Evolutionary conservation across 176 grass and related monocot genomes (phyloP), one percentile per base, ranked within the genome.

Genomic region (Olyra latifolia): DNA sequence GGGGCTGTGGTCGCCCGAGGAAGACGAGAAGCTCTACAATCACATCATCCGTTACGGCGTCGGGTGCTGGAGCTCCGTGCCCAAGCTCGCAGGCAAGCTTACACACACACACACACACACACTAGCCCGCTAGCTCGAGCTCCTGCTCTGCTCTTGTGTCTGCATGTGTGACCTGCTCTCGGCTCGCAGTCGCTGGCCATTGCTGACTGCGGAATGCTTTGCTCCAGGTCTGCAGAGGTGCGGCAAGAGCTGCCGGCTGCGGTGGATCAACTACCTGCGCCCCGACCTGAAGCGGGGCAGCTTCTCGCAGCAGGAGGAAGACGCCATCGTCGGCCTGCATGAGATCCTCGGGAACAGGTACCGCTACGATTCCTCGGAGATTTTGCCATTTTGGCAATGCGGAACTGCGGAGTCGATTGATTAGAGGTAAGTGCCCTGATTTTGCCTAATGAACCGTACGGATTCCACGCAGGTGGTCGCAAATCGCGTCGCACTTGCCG

Each of bases 11-110:
- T 95, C 93, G 16, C 93, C 93, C 24, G 93, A 95, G 83, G 93
- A 95, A 52, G 93, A 95, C 83, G 93, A 95, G 82, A 95, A 90
- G 93, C 85, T 95, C 66, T 95, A 92, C 93, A 95, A 90, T 35
- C 93, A 95, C 87, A 92, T 95, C 93, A 90, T 92, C 81, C 88
- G 75, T 32, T 92, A 85, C 67, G 93, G 93, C 24, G 93, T 95
- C 48, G 93, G 93, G 11, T 95, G 93, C 86, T 95, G 93, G 93
- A 95, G 93, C 84, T 88, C 93, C 24, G 93, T 95, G 39, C 93
- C 93, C 45, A 95, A 90, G 80, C 90, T 95, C 39, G 89, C 93
- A 32, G 92, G 92, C 82, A 91, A 6, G 80, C 47, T 6, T 30
- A 0, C n/a, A 1, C 45, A 1, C 62, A 3, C 20, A 45, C 40